Percentiles rank a stretch among this genome's conserved stretches.
phyloP scores from a whole-genome alignment of 768 basidiomycete genomes.

The Tulasnella sp. region DNA sequence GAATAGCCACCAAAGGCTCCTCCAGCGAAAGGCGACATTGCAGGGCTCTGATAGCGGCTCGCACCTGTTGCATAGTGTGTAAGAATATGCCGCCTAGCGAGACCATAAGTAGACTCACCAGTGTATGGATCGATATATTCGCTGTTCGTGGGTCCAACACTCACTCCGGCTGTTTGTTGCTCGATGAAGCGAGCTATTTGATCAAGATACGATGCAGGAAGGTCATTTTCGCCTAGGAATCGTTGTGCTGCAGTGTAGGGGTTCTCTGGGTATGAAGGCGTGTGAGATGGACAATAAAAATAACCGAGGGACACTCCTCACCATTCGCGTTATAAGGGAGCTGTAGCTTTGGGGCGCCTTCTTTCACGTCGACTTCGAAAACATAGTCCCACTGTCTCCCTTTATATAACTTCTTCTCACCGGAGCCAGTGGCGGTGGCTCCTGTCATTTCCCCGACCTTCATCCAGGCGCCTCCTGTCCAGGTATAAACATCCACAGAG shows the following conservation, averaged over 20 bases:
- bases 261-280: slow-evolving; percentile 54
- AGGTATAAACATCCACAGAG: slow-evolving; percentile 66
- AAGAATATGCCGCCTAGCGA: too few relatives aligned
- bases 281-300: background rate
- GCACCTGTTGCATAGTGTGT: too few relatives aligned
- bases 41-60: slow-evolving; percentile 10
- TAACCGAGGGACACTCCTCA: slow-evolving; percentile 28
- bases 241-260: slow-evolving; percentile 81
- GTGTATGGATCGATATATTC: slow-evolving; percentile 85
- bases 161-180: slow-evolving; percentile 74
- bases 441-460: slow-evolving; percentile 95
- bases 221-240: slow-evolving; percentile 74
- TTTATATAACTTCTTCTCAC: slow-evolving; percentile 82
- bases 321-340: slow-evolving; percentile 87
- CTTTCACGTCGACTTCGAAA: slow-evolving; percentile 95
- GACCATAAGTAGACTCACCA: slow-evolving; percentile 35
- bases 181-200: slow-evolving; percentile 90
- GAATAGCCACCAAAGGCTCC: background rate
- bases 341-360: slow-evolving; percentile 85
- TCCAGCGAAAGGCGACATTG: slow-evolving; percentile 10
- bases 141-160: slow-evolving; percentile 38
- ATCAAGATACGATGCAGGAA: slow-evolving; percentile 74
- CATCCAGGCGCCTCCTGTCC: slow-evolving; percentile 50
- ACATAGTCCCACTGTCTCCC: slow-evolving; percentile 98
- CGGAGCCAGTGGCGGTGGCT: slow-evolving; percentile 59